Base-by-base conservation (phyloP, 2,329 filamentous ascomycete genomes). In the Acrocalymma vagum region DNA sequence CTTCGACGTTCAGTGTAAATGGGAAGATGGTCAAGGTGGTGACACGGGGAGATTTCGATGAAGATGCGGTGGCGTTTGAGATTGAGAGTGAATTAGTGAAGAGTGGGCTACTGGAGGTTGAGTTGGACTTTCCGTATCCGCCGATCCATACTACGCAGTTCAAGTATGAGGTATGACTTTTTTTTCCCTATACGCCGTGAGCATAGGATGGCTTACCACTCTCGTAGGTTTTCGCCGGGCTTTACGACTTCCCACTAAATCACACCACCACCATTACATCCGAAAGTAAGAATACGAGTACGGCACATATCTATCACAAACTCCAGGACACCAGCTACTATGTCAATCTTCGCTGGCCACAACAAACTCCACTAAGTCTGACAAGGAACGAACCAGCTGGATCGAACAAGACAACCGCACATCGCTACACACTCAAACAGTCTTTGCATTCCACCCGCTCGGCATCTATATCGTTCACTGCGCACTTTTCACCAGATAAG, bases 91-190 rank as follows among this genome's bases (percentile, higher is more conserved):
- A 66, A 1, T 64, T 79, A 3, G 43, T 81, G 4, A 50, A 45
- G 3, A 48, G 49, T 1, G 71, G 67, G 0, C 53, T 57, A 13
- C 51, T 80, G 9, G 69, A 72, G 1, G 50, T 81, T 6, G 79
- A 78, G 48, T 70, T 81, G 39, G 76, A 80, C 33, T 81, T 78
- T 40, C 78, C 78, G 3, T 73, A 75, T 24, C 66, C 77, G 10
- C 74, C 72, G 9, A 57, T 58, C 14, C 62, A 60, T 20, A 47
- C 48, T 2, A 60, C 53, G 9, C 21, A 38, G 9, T 62, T 59
- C 31, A 60, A 62, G 33, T 62, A 62, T 13, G 58, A 62, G 42
- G 53, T 56, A 5, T 15, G 30, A 29, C 3, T 21, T 9, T 25
- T 30, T 48, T 13, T 11, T 6, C 8, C 13, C 3, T 6, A 5